A percentile compares a stretch with the other conserved stretches of the same genome.
Evolutionary conservation across 371 early-diverging fungal species (phyloP).

Genomic region (Apophysomyces trapeziformis): DNA sequence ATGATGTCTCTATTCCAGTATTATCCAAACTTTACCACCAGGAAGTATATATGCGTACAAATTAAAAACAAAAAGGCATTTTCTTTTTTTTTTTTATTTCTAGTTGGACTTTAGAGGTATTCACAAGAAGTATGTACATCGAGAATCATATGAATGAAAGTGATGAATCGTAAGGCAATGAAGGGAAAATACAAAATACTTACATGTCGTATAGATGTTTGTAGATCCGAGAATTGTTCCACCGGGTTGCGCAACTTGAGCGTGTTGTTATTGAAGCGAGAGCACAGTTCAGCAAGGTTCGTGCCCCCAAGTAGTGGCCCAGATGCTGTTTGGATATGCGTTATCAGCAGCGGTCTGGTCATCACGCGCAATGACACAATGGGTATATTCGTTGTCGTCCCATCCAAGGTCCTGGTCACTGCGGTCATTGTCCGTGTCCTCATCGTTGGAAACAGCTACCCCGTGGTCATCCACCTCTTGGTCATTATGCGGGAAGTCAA

Average conservation of each 20-base stretch:
- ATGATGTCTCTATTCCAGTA: too few species aligned
- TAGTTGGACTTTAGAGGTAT: too few species aligned
- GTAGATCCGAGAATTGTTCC: slow-evolving; percentile 8
- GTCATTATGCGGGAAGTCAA: not conserved
- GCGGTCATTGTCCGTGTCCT: not conserved
- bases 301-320: not conserved
- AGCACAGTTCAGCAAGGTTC: slow-evolving; percentile 10
- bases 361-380: not conserved
- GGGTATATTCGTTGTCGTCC: not conserved
- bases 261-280: slow-evolving; percentile 2
- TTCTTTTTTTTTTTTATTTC: too few species aligned
- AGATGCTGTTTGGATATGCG: not conserved
- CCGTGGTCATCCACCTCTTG: not conserved
- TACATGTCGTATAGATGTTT: slow-evolving; percentile 10
- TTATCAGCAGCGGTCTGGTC: not conserved
- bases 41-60: too few species aligned
- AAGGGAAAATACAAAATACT: too few species aligned
- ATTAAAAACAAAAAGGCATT: too few species aligned
- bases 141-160: too few species aligned
- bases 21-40: too few species aligned
- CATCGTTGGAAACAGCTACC: not conserved
- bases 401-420: too few species aligned
- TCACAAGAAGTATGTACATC: too few species aligned
- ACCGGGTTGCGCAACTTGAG: slow-evolving; percentile 10
- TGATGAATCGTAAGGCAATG: too few species aligned